These are phyloP conservation scores for Medakamo hakoo DNA, from an alignment of 139 green algal species.

Conservation along the genomic window DNA sequence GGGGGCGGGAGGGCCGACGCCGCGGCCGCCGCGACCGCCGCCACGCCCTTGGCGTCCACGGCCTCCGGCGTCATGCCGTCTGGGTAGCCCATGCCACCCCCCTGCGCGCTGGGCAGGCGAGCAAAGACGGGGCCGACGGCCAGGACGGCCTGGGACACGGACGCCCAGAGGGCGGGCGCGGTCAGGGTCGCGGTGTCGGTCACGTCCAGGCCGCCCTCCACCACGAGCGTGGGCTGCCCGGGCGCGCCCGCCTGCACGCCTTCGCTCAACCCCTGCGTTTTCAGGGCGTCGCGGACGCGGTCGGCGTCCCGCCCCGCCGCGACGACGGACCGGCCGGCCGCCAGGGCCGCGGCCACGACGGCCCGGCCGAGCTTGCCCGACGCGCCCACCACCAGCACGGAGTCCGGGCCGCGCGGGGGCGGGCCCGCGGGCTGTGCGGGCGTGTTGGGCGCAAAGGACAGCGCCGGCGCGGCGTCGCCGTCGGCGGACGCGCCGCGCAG, in stretches of 20 bases:
- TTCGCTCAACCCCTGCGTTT: slow-evolving; percentile 17
- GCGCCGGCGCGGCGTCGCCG: too few species aligned
- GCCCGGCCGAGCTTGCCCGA: slow-evolving; percentile 41
- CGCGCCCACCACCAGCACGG: slow-evolving; percentile 66
- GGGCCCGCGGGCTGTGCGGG: background rate
- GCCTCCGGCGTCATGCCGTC: slow-evolving; percentile 55
- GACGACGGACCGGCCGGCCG: slow-evolving; percentile 47
- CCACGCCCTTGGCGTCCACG: slow-evolving; percentile 48
- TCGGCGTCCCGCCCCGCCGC: slow-evolving; percentile 35
- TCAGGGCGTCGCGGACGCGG: slow-evolving; percentile 23
- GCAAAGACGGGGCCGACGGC: slow-evolving; percentile 46
- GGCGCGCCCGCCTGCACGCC: slow-evolving; percentile 16
- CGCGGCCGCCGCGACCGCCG: slow-evolving; percentile 21
- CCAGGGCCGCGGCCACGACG: slow-evolving; percentile 44
- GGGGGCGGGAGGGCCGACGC: slow-evolving; percentile 8
- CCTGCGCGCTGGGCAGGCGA: slow-evolving; percentile 39
- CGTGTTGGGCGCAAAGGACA: background rate
- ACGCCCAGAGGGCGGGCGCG: slow-evolving; percentile 38
- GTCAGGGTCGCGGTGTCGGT: slow-evolving; percentile 39
- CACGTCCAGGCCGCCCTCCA: slow-evolving; percentile 50
- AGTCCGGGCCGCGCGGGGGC: slow-evolving; percentile 14
- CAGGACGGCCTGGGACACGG: slow-evolving; percentile 51
- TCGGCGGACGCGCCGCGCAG: background rate
- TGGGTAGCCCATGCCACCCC: slow-evolving; percentile 24
- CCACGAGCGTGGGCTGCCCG: slow-evolving; percentile 46